Evolutionary conservation across 2,329 filamentous ascomycete genomes (phyloP).

Genomic region (Hyphodiscus sp.): DNA sequence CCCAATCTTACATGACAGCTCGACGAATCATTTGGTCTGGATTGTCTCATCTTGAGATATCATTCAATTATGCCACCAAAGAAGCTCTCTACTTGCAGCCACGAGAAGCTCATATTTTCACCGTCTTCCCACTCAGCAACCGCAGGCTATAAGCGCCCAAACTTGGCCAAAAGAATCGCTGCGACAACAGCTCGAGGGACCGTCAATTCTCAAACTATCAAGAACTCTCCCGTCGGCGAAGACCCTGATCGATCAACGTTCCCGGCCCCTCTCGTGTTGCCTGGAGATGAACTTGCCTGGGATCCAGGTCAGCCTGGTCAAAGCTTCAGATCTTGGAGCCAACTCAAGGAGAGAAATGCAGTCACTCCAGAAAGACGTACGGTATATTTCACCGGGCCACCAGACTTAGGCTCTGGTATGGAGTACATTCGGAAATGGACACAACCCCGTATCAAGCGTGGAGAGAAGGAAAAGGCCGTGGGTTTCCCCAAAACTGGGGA

Average conservation of each 20-base stretch:
- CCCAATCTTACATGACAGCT: background rate
- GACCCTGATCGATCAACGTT: slow-evolving; percentile 9
- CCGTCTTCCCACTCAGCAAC: slow-evolving; percentile 3
- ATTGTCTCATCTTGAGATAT: background rate
- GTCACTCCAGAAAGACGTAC: slow-evolving; percentile 15
- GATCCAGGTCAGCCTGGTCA: slow-evolving; percentile 18
- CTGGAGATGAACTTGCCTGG: slow-evolving; percentile 19
- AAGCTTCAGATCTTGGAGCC: slow-evolving; percentile 19
- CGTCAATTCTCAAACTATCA: background rate
- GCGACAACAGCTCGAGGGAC: slow-evolving; percentile 4
- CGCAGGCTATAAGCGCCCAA: slow-evolving; percentile 7
- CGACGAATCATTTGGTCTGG: background rate
- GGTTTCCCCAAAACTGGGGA: slow-evolving; percentile 8
- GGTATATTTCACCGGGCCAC: slow-evolving; percentile 22
- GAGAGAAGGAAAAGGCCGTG: background rate
- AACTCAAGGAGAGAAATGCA: slow-evolving; percentile 16
- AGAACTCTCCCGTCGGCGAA: background rate
- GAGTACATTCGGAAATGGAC: slow-evolving; percentile 9
- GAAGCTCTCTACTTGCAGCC: slow-evolving; percentile 1
- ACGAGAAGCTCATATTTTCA: slow-evolving; percentile 3
- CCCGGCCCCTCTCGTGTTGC: slow-evolving; percentile 21
- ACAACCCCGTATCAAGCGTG: background rate
- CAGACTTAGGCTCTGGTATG: slow-evolving; percentile 7
- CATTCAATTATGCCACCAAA: slow-evolving; percentile 3
- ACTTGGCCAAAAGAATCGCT: slow-evolving; percentile 3